These are phyloP conservation scores for Saturnispora ahearnii DNA, from an alignment of 805 yeast genomes.

Conservation along the genomic window DNA sequence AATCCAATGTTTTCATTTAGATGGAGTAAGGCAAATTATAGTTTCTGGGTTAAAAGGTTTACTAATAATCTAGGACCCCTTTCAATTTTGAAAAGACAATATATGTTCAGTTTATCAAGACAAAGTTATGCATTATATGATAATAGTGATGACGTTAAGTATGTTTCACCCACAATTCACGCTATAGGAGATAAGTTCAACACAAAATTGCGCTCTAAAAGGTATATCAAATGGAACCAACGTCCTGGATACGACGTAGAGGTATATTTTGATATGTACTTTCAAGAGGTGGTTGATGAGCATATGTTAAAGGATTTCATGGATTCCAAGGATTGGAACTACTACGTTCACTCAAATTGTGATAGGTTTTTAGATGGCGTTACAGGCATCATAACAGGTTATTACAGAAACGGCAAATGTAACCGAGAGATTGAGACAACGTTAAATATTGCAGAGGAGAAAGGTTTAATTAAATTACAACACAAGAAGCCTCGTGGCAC, in stretches of 20 bases:
- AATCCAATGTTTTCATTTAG: not conserved
- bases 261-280: not conserved
- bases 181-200: not conserved
- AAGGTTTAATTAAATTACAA: not conserved
- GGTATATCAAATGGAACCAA: conserved; percentile 2
- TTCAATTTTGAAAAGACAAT: not conserved
- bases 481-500: not conserved
- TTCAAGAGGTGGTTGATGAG: not conserved
- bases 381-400: not conserved
- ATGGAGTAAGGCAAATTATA: conserved; percentile 3
- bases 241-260: not conserved
- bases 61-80: not conserved
- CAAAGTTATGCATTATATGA: not conserved
- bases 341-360: not conserved
- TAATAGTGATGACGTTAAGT: not conserved
- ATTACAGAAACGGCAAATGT: not conserved
- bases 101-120: not conserved
- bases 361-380: not conserved
- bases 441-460: not conserved
- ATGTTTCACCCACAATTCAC: not conserved
- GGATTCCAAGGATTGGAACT: not conserved
- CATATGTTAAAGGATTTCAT: conserved; percentile 2
- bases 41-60: conserved; percentile 1
- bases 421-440: not conserved
- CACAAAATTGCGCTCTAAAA: not conserved